Evolutionary conservation across 768 basidiomycete species (phyloP).

Genomic region (Tylopilus vinaceipallidus): DNA sequence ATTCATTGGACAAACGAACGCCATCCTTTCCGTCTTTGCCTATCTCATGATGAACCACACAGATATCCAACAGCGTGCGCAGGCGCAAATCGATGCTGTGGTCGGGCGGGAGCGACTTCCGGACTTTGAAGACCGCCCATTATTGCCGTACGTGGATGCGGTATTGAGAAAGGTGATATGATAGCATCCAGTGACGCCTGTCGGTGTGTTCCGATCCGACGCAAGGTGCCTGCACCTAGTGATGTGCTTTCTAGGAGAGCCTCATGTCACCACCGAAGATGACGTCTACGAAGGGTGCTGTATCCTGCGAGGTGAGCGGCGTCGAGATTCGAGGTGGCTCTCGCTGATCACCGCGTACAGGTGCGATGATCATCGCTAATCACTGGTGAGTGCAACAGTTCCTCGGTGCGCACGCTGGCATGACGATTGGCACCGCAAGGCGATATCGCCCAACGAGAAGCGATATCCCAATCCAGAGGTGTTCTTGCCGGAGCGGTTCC

Average conservation of each 20-base stretch:
- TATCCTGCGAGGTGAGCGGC: constrained; percentile 28
- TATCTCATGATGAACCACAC: constrained; percentile 32
- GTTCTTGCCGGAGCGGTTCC: too few species aligned
- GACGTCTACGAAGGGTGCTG: too few species aligned
- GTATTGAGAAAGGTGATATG: constrained; percentile 34
- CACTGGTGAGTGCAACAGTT: too few species aligned
- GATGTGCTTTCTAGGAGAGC: constrained; percentile 30
- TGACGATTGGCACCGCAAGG: too few species aligned
- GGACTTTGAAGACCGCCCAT: constrained; percentile 26
- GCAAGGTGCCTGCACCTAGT: neutral
- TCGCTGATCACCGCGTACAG: too few species aligned
- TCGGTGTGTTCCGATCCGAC: constrained; percentile 16
- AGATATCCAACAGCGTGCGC: constrained; percentile 27
- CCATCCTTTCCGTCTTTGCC: too few species aligned
- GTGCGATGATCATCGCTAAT: too few species aligned
- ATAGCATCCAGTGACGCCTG: constrained; percentile 23
- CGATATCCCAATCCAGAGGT: too few species aligned
- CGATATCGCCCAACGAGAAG: too few species aligned
- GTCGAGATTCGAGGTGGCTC: too few species aligned
- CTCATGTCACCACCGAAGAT: constrained; percentile 38
- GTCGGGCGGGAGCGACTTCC: constrained; percentile 31
- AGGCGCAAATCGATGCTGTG: constrained; percentile 32
- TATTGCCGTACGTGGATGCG: too few species aligned
- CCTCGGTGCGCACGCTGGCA: too few species aligned
- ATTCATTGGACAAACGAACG: constrained; percentile 18